Base-by-base conservation (phyloP, 2,329 filamentous ascomycete genomes). In the Exophiala bonariae region DNA sequence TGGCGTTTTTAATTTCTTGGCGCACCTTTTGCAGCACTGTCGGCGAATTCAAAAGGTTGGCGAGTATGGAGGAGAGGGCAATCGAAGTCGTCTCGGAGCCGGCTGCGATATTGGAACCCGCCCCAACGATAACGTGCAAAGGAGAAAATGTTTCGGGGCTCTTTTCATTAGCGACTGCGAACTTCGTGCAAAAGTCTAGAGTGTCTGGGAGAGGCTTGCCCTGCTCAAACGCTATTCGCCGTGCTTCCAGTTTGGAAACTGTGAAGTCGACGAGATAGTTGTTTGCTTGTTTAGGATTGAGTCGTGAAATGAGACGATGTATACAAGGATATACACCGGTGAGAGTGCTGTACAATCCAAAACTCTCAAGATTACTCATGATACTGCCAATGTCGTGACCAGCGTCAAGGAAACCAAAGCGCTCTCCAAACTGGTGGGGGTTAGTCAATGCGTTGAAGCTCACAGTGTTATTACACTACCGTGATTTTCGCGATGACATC, bases 41-140 rank as follows among this genome's bases (percentile, higher is more conserved):
- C 0, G 82, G 82, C 57, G 82, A 79, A 59, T 83, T 83, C 28
- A 89, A 74, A 3, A 90, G 68, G 63, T 82, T 83, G 66, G 90
- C 91, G 60, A 91, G 88, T 0, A 89, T 78, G 7, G 82, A 77
- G 7, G 79, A 78, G 0, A 90, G 74, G 4, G 78, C 81, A 60
- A 91, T 90, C 26, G 85, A 86, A 0, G 87, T 91, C 1, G 87
- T 91, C 65, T 92, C 87, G 2, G 80, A 85, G 3, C 87, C 87
- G 0, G 87, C 87, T 87, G 37, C 47, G 28, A 14, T 63, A 63
- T 32, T 61, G 5, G 16, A 20, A 4, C 41, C 49, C 18, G 3
- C 14, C 26, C 19, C 17, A 17, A 9, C 28, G 7, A 23, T 23
- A 18, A 44, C 42, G 6, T 44, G 26, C 1, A 58, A 61, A 61